Conservation (phyloP, 768 basidiomycete species). For the Podaxis mareebaensis region DNA sequence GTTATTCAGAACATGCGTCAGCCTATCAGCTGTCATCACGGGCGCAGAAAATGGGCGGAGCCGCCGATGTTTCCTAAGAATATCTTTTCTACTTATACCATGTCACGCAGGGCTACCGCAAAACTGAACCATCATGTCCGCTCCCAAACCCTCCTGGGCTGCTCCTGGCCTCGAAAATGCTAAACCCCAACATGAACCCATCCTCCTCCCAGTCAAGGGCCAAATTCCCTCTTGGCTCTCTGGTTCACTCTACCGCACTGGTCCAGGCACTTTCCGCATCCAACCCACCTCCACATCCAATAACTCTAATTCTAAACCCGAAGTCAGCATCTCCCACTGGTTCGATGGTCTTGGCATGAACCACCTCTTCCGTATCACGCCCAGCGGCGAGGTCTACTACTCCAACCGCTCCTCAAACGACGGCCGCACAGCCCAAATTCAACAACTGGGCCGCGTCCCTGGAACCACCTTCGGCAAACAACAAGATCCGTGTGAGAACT, state of each 20-base stretch:
- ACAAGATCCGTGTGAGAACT: neutral
- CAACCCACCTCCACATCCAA: neutral
- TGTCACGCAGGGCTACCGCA: neutral
- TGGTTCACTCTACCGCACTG: conserved; percentile 5
- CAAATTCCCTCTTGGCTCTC: conserved; percentile 8
- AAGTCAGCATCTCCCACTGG: conserved; percentile 9
- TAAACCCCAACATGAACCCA: conserved; percentile 5
- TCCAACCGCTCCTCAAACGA: conserved; percentile 9
- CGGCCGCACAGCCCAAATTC: neutral
- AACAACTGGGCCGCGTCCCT: neutral
- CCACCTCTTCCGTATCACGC: conserved; percentile 2
- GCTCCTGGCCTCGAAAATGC: conserved; percentile 11
- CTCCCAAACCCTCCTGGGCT: conserved; percentile 7
- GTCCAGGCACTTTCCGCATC: conserved; percentile 2
- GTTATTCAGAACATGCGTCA: neutral
- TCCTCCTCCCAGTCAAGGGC: conserved; percentile 10
- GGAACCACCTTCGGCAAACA: conserved; percentile 4
- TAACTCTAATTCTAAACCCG: neutral
- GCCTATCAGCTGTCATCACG: neutral
- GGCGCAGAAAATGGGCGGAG: neutral
- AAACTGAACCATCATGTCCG: conserved; percentile 1
- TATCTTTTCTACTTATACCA: neutral
- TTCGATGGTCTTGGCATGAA: conserved; percentile 7
- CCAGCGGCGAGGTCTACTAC: conserved; percentile 12
- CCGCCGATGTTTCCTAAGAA: neutral